These are phyloP conservation scores for Cryptococcus wingfieldii DNA, from an alignment of 1,284 basidiomycete genomes.

Conservation along the genomic window DNA sequence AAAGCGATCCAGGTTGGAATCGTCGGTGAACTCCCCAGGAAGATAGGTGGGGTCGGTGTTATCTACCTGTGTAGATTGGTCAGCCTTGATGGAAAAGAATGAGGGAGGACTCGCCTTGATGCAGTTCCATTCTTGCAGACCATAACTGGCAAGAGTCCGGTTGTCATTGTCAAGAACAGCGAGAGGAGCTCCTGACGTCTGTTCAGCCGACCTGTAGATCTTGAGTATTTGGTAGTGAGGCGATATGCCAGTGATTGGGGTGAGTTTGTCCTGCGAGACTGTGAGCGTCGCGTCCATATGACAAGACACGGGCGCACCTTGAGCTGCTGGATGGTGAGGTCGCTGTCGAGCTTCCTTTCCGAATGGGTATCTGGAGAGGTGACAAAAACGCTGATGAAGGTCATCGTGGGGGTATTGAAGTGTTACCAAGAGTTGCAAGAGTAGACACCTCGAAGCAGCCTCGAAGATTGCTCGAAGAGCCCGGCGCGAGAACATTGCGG, in stretches of 20 bases:
- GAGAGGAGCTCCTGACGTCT: slow-evolving; percentile 48
- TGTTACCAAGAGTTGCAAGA: no score
- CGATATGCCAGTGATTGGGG: slow-evolving; percentile 85
- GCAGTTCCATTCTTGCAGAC: slow-evolving; percentile 52
- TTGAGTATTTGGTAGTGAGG: slow-evolving; percentile 64
- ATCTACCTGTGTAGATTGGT: slow-evolving; percentile 56
- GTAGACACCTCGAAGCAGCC: no score
- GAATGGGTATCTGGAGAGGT: slow-evolving; percentile 80
- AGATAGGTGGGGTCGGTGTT: slow-evolving; percentile 67
- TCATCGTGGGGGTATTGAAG: neutral
- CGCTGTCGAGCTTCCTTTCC: slow-evolving; percentile 73
- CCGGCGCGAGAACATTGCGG: no score
- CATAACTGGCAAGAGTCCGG: slow-evolving; percentile 67
- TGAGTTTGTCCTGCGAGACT: slow-evolving; percentile 66
- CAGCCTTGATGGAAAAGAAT: neutral
- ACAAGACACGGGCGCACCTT: slow-evolving; percentile 56
- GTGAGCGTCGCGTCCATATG: neutral
- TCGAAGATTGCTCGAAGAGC: no score
- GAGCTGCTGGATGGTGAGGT: slow-evolving; percentile 67
- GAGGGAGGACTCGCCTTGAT: slow-evolving; percentile 60
- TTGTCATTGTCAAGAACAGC: slow-evolving; percentile 62
- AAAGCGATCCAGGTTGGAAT: slow-evolving; percentile 85
- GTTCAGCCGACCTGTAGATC: slow-evolving; percentile 60
- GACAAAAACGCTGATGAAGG: slow-evolving; percentile 65
- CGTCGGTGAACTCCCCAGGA: slow-evolving; percentile 64